Base-by-base conservation (phyloP, 2,329 filamentous ascomycete species). In the Byssothecium circinans region DNA sequence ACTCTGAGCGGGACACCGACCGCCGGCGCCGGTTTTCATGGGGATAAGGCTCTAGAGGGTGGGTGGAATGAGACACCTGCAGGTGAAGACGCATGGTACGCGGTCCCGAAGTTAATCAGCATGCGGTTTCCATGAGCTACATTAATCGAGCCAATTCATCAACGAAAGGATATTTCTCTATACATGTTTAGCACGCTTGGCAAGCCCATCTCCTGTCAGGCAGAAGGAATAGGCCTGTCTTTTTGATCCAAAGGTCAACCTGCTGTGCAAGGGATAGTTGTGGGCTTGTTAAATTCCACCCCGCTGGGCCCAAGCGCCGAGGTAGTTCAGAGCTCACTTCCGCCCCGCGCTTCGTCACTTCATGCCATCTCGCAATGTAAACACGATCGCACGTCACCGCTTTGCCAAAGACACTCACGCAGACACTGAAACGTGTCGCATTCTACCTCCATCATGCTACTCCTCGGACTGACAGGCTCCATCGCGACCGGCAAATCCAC, bases 401-500 rank as follows among this genome's bases (percentile, higher is more conserved):
- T 25, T 19, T 29, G 17, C 17, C 33, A 15, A 35, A 34, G 19
- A 38, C n/a, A 17, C 35, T 4, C 43, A 38, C n/a, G n/a, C 30
- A 8, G 41, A n/a, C 10, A 19, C 8, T 19, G 18, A 10, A 8
- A n/a, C 15, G 5, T 19, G 3, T 8, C 33, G 17, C 10, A 35
- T 17, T 10, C 4, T 35, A n/a, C 5, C 25, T 41, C 18, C 15
- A 43, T 33, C 15, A 97, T 97, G 94, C 83, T 97, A 40, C 85
- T 99, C 64, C 91, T 99, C 62, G 94, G 94, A 47, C 84, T 99
- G 20, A 99, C 94, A 8, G 94, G 94, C 69, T 96, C 91, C 52
- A 97, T 99, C 68, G 94, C 94, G 51, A 99, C 94, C 5, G 94
- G 94, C 70, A 99, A 99, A 81, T 96, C 92, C 37, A 99, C 92